Base-by-base conservation (phyloP, 352 stramenopile genomes). In the Pythium phragmitis region DNA sequence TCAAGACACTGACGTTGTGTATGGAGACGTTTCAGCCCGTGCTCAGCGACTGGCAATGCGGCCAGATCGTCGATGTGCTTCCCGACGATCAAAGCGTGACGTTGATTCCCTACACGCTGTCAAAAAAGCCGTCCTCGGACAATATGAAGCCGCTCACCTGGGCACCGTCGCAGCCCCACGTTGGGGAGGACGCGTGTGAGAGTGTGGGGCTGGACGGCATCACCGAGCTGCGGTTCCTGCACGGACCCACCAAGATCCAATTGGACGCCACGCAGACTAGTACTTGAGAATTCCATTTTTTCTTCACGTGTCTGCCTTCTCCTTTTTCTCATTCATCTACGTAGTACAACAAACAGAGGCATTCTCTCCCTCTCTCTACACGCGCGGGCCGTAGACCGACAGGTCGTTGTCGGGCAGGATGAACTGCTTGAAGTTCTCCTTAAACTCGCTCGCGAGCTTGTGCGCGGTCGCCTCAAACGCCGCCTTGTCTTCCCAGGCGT, bases 351-450 rank as follows among this genome's bases (percentile, higher is more conserved):
- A 30, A 30, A 30, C 26, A 30, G 26, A 30, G 26, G 26, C 4
- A 30, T 30, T 30, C 26, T 30, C 34, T 6, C 33, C 33, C 52
- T 12, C 45, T 77, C 39, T 59, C 75, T 78, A 88, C 52, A 81
- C 73, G 53, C 65, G 79, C 30, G 79, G 79, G 43, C 79, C 79
- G 64, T 76, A 79, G 47, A 88, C 79, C 57, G 79, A 88, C 67
- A 88, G 61, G 61, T 91, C 80, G 68, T 89, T 88, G 74, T 66
- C 77, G 17, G 81, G 80, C 61, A 94, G 64, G 61, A 91, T 87
- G 63, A 91, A 94, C 74, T 94, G 80, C 74, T 82, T 87, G 69
- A 94, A 94, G 75, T 94, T 91, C 14, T 89, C 79, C 55, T 85
- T 78, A 67, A 94, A 94, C 66, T 82, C 77, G 55, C 72, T 72